Conservation (phyloP, 192 early-diverging fungal species). For the Dispira parvispora region DNA sequence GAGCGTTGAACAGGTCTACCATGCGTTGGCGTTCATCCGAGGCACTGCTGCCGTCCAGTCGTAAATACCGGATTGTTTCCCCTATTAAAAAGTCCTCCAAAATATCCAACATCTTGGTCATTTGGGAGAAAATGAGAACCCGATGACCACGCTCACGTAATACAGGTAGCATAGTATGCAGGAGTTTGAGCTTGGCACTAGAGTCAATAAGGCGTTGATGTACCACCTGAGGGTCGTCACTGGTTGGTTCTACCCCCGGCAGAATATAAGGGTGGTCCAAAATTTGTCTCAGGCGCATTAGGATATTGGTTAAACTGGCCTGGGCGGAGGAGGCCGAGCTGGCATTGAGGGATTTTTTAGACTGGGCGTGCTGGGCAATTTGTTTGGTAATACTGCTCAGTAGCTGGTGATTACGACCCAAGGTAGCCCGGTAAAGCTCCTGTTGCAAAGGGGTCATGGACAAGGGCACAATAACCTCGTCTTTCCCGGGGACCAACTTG, state of each 20-base stretch:
- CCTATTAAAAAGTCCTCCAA: constrained; percentile 49
- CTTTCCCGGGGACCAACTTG: constrained; percentile 38
- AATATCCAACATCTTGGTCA: constrained; percentile 67
- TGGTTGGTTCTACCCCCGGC: constrained; percentile 30
- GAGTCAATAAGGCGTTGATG: constrained; percentile 41
- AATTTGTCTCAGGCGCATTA: constrained; percentile 53
- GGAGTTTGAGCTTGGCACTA: constrained; percentile 42
- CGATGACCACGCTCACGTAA: constrained; percentile 24
- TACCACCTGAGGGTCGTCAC: constrained; percentile 18
- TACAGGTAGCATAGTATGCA: constrained; percentile 49
- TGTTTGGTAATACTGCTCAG: constrained; percentile 29
- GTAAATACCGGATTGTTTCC: constrained; percentile 21
- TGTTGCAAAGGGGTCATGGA: constrained; percentile 48
- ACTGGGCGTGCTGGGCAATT: constrained; percentile 15
- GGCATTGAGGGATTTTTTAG: constrained; percentile 13
- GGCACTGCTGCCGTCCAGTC: constrained; percentile 51
- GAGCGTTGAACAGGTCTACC: constrained; percentile 65
- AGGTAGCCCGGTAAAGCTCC: constrained; percentile 44
- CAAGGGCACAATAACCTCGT: constrained; percentile 53
- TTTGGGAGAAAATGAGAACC: constrained; percentile 73
- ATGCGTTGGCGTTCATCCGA: constrained; percentile 48
- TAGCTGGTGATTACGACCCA: constrained; percentile 33
- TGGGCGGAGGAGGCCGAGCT: not conserved
- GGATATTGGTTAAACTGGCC: constrained; percentile 23
- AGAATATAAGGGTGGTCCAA: constrained; percentile 54